Evolutionary conservation across 2,329 filamentous ascomycete species (phyloP).

Genomic region (Trichoderma pleuroti): DNA sequence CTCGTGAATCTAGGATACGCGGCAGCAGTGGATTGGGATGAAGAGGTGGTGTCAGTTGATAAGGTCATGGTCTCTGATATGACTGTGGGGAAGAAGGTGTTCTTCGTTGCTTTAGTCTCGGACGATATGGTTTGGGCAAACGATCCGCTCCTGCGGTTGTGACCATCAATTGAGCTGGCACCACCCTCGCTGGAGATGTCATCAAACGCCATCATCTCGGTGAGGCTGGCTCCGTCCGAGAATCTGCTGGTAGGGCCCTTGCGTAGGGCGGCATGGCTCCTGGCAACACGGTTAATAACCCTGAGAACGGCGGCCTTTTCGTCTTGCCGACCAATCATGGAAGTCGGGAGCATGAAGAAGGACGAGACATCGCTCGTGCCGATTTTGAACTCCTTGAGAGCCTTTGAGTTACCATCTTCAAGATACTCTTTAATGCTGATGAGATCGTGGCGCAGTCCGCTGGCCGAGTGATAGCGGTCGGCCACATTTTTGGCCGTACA

Average conservation of each 20-base stretch:
- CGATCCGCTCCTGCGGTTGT: slow-evolving; percentile 47
- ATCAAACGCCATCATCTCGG: slow-evolving; percentile 38
- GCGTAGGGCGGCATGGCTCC: slow-evolving; percentile 53
- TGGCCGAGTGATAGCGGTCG: slow-evolving; percentile 86
- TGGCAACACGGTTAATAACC: slow-evolving; percentile 73
- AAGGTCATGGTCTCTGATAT: slow-evolving; percentile 40
- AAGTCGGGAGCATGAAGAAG: slow-evolving; percentile 80
- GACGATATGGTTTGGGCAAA: slow-evolving; percentile 42
- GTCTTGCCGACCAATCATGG: slow-evolving; percentile 73
- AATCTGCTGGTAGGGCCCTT: slow-evolving; percentile 43
- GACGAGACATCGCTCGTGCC: slow-evolving; percentile 86
- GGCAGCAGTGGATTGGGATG: slow-evolving; percentile 39
- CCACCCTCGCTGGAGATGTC: slow-evolving; percentile 57
- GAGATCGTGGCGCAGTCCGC: slow-evolving; percentile 80
- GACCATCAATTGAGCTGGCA: slow-evolving; percentile 54
- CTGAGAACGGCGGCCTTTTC: slow-evolving; percentile 68
- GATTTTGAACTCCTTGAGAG: slow-evolving; percentile 70
- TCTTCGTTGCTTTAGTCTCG: slow-evolving; percentile 40
- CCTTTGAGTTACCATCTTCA: slow-evolving; percentile 67
- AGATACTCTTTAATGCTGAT: slow-evolving; percentile 70
- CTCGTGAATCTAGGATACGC: slow-evolving; percentile 38
- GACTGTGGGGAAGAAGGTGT: slow-evolving; percentile 40
- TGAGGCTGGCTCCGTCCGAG: slow-evolving; percentile 51
- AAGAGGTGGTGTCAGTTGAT: slow-evolving; percentile 47
- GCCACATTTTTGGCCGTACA: slow-evolving; percentile 86